Evolutionary conservation across 352 stramenopile species (phyloP).

Genomic region (Globisporangium abappressorium): DNA sequence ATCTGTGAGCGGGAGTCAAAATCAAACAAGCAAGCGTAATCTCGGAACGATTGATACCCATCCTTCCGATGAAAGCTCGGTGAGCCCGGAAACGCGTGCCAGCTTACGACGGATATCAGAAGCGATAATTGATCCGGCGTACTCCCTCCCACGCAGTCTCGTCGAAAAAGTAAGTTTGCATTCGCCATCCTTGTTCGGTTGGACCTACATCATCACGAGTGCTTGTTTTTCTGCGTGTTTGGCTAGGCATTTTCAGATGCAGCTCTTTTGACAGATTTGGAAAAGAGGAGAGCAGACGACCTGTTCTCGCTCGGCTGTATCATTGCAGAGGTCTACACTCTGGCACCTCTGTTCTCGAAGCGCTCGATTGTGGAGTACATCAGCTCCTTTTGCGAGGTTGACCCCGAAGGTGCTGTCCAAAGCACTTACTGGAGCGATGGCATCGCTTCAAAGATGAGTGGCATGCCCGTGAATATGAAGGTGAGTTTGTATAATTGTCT

Average conservation of each 20-base stretch:
- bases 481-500: conserved; percentile 14
- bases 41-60: not conserved
- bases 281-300: conserved; percentile 39
- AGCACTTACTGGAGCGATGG: conserved; percentile 25
- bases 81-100: conserved; percentile 10
- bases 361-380: conserved; percentile 44
- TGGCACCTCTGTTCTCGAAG: conserved; percentile 53
- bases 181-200: too few relatives aligned
- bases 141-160: conserved; percentile 19
- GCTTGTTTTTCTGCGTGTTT: not conserved
- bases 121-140: conserved; percentile 44
- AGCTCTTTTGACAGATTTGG: conserved; percentile 24
- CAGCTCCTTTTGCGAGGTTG: not conserved
- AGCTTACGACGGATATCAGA: conserved; percentile 25
- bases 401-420: not conserved
- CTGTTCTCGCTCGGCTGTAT: conserved; percentile 68
- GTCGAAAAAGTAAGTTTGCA: conserved; percentile 13
- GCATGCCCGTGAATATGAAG: conserved; percentile 53
- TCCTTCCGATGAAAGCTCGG: not conserved
- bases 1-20: not conserved
- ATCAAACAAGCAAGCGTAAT: not conserved
- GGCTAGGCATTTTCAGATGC: conserved; percentile 18
- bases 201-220: not conserved
- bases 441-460: conserved; percentile 24
- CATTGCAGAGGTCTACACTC: conserved; percentile 66